Conservation (phyloP, 768 basidiomycete genomes). For the Pisolithus albus region DNA sequence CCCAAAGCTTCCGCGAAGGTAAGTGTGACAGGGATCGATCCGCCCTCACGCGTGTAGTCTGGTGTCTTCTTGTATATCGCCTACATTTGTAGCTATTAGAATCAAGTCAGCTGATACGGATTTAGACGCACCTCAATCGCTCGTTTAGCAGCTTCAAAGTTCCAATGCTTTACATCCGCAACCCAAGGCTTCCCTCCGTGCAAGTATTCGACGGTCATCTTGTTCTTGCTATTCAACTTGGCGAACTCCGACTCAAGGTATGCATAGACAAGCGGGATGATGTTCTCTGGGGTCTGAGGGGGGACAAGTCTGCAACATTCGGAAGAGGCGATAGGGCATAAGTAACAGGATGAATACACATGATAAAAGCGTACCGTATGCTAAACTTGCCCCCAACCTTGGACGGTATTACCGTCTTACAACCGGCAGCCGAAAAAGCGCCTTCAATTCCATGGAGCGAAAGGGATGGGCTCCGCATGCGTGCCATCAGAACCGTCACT, state of each 20-base stretch:
- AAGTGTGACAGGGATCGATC: slow-evolving; percentile 81
- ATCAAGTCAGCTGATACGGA: neutral
- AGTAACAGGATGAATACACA: neutral
- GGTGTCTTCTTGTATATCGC: slow-evolving; percentile 60
- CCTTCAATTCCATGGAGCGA: slow-evolving; percentile 95
- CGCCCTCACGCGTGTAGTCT: slow-evolving; percentile 78
- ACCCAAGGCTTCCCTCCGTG: slow-evolving; percentile 85
- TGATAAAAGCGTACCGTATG: slow-evolving; percentile 55
- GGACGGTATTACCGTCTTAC: slow-evolving; percentile 93
- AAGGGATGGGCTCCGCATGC: slow-evolving; percentile 85
- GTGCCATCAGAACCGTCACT: slow-evolving; percentile 77
- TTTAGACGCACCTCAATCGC: slow-evolving; percentile 55
- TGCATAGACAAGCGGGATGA: slow-evolving; percentile 56
- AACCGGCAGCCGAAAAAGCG: slow-evolving; percentile 77
- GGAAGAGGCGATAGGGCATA: too few relatives aligned
- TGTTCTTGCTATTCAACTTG: slow-evolving; percentile 77
- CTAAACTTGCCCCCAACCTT: slow-evolving; percentile 89
- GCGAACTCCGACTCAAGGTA: slow-evolving; percentile 72
- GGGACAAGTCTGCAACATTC: slow-evolving; percentile 52
- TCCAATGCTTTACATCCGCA: slow-evolving; percentile 75
- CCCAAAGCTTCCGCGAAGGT: slow-evolving; percentile 78
- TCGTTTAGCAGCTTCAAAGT: slow-evolving; percentile 73
- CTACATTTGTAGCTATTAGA: neutral
- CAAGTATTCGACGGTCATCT: slow-evolving; percentile 51
- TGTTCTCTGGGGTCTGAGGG: slow-evolving; percentile 65